Base-by-base conservation (phyloP, 768 basidiomycete genomes). In the Leccinum pellstonianum region DNA sequence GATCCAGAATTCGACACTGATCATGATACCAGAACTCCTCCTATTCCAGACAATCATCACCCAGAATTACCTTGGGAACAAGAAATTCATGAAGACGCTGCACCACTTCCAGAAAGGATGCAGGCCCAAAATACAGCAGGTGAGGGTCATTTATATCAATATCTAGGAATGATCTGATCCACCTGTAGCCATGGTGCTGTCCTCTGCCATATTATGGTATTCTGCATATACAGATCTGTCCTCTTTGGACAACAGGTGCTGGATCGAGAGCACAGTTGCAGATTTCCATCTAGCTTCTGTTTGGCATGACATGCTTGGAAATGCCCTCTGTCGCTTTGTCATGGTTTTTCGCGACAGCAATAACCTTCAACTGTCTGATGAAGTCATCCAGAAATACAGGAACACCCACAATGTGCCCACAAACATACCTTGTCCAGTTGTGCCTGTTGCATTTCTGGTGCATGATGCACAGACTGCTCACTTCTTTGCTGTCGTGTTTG, bases 251-350 rank as follows among this genome's bases (percentile, higher is more conserved):
- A 12, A 62, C 8, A 37, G 15, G 17, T 2, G 5, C 8, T 62
- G 57, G 57, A 38, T 62, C 4, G 49, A 62, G 0, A 62, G 58
- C 21, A 23, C 33, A 1, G 14, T 60, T 3, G n/a, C 21, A 12
- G 51, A 62, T 35, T 62, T 62, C 4, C 48, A 60, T 14, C 58
- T 62, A 1, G 4, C 58, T 1, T 48, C 43, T 3, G n/a, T 60
- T 9, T 62, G 58, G 58, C 58, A 62, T 38, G 47, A 47, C 2
- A 11, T 8, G 5, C 11, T 11, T 35, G 46, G 29, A 1, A 38
- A 47, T 25, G 7, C 54, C 0, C 19, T 1, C 1, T 62, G 50
- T 52, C 21, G 33, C 5, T 52, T 55, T 5, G 4, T 53, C 3
- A 52, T 52, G 50, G 8, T 62, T 1, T 47, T 48, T 4, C 23